Conservation (phyloP, 2,329 filamentous ascomycete species). For the Pyrenophora teres region DNA sequence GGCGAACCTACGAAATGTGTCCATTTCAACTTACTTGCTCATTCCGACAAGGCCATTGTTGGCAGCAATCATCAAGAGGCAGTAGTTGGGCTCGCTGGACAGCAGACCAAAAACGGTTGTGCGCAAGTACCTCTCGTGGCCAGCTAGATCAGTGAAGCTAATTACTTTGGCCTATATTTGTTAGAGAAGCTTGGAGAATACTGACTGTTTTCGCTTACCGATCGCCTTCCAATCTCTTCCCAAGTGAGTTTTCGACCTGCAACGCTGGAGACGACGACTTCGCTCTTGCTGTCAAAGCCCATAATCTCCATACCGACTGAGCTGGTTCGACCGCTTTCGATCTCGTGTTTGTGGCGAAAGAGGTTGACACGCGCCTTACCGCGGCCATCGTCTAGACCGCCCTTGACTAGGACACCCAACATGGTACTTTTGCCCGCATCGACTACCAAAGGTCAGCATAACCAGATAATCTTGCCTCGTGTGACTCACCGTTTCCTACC, state of each 20-base stretch:
- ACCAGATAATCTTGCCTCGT: not conserved
- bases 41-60: conserved; percentile 97
- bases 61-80: conserved; percentile 95
- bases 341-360: conserved; percentile 97
- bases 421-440: conserved; percentile 97
- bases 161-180: conserved; percentile 77
- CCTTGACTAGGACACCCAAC: conserved; percentile 93
- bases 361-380: conserved; percentile 93
- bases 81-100: conserved; percentile 95
- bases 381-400: conserved; percentile 89
- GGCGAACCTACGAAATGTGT: not conserved
- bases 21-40: conserved; percentile 67
- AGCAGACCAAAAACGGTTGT: conserved; percentile 96
- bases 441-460: conserved; percentile 56
- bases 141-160: conserved; percentile 91
- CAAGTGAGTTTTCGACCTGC: conserved; percentile 88
- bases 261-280: conserved; percentile 79
- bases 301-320: conserved; percentile 98
- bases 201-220: conserved; percentile 52
- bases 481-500: conserved; percentile 79
- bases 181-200: conserved; percentile 13
- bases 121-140: conserved; percentile 91
- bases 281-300: conserved; percentile 88
- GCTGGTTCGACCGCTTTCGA: conserved; percentile 92
- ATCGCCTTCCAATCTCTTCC: conserved; percentile 96